Conservation (phyloP, 1,139 yeast genomes). For the Geotrichum siamense region DNA sequence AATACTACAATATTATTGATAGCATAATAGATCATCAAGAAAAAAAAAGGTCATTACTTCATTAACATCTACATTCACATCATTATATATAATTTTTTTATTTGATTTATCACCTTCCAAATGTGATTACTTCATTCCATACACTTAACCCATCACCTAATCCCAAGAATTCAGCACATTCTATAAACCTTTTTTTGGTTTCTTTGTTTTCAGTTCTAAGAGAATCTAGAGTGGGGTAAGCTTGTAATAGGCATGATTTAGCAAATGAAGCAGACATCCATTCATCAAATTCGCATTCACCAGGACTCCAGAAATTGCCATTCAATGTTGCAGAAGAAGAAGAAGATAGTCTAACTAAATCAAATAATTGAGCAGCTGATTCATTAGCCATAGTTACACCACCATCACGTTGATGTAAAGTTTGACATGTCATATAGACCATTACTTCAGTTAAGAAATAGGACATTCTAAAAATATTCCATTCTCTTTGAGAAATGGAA, state of each 20-base stretch:
- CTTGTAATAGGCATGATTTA: not conserved
- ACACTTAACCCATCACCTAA: not conserved
- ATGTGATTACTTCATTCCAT: no score
- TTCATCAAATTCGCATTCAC: not conserved
- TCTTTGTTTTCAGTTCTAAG: no score
- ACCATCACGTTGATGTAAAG: not conserved
- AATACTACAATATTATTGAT: no score
- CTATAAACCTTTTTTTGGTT: not conserved
- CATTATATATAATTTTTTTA: no score
- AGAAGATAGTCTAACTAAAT: no score
- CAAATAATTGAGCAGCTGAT: not conserved
- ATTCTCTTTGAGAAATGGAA: conserved; percentile 1
- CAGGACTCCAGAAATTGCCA: no score
- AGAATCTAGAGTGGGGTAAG: not conserved
- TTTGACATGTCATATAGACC: not conserved
- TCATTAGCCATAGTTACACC: not conserved
- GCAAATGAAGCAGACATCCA: conserved; percentile 4
- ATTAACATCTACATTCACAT: no score
- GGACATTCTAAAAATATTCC: conserved; percentile 4
- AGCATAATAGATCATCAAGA: no score
- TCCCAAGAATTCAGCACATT: not conserved
- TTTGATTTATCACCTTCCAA: no score
- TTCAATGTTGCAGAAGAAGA: no score
- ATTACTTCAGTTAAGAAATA: conserved; percentile 4
- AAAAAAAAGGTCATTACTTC: no score